phyloP scores from a whole-genome alignment of 495 filamentous ascomycete species.

The Lasiosphaeria ovina region DNA sequence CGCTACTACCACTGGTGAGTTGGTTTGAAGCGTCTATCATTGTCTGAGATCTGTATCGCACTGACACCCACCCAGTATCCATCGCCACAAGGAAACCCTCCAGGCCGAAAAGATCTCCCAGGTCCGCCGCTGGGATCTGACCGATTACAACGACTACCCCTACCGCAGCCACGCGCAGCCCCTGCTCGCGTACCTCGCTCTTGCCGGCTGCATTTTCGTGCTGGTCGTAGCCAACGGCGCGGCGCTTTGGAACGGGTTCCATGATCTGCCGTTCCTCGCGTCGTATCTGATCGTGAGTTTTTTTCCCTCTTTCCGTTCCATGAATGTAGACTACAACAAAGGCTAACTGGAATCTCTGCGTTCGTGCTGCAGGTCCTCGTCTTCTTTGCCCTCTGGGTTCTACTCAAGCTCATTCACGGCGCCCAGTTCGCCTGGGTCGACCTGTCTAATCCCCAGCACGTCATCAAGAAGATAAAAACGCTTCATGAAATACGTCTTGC shows the following conservation, averaged over 20 bases:
- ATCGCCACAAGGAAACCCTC: slow-evolving; percentile 27
- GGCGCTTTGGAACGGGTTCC: slow-evolving; percentile 39
- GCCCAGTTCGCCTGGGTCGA: slow-evolving; percentile 33
- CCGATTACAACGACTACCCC: slow-evolving; percentile 37
- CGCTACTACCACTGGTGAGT: slow-evolving; percentile 39
- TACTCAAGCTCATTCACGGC: slow-evolving; percentile 27
- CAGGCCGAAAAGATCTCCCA: slow-evolving; percentile 26
- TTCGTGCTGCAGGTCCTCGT: slow-evolving; percentile 23
- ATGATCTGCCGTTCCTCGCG: slow-evolving; percentile 32
- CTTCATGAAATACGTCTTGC: slow-evolving; percentile 15
- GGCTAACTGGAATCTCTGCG: slow-evolving; percentile 5
- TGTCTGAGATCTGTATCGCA: background rate
- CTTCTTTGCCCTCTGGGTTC: slow-evolving; percentile 33
- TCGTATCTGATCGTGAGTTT: slow-evolving; percentile 39
- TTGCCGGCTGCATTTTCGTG: slow-evolving; percentile 39
- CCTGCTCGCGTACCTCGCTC: slow-evolving; percentile 35
- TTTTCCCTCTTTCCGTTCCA: background rate
- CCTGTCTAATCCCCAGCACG: slow-evolving; percentile 23
- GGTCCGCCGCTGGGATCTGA: slow-evolving; percentile 31
- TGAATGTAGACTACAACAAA: slow-evolving; percentile 9
- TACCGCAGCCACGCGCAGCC: slow-evolving; percentile 46
- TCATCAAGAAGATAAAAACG: slow-evolving; percentile 16
- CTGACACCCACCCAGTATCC: slow-evolving; percentile 31
- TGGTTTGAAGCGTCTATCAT: background rate
- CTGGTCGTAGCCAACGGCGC: slow-evolving; percentile 39